phyloP scores from a whole-genome alignment of 495 filamentous ascomycete genomes.

The Podospora conica region DNA sequence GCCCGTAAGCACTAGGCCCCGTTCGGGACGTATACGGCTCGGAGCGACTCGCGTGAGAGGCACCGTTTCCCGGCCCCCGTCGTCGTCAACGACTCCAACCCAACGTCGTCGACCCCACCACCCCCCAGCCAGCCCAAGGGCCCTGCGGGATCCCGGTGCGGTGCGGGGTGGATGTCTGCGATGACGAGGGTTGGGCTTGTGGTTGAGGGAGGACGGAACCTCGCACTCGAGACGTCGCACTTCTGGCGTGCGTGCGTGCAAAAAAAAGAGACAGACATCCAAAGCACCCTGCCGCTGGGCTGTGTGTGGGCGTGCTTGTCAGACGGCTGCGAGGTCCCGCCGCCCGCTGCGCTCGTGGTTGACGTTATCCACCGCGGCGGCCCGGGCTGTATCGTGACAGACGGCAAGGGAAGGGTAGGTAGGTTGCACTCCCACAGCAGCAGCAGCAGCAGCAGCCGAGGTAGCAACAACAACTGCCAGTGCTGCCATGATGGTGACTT shows the following conservation, averaged over 20 bases:
- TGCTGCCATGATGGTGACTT: too few species aligned
- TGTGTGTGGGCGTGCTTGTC: not conserved
- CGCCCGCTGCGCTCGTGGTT: not conserved
- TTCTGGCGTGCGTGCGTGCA: too few species aligned
- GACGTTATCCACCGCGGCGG: not conserved
- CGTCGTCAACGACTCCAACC: too few species aligned
- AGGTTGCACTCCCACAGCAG: too few species aligned
- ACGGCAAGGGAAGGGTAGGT: too few species aligned
- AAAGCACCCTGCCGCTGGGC: not conserved
- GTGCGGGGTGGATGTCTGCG: too few species aligned
- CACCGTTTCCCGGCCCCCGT: not conserved
- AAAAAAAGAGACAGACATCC: not conserved
- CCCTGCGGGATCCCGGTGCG: too few species aligned
- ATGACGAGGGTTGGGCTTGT: too few species aligned
- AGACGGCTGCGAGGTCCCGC: not conserved
- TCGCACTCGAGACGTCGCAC: not conserved
- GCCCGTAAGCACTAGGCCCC: constrained; percentile 5
- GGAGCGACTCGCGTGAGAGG: not conserved
- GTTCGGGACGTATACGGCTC: not conserved
- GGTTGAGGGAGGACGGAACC: too few species aligned
- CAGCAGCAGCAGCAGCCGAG: not conserved
- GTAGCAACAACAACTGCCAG: not conserved
- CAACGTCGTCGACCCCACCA: too few species aligned
- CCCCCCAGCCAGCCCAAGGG: too few species aligned
- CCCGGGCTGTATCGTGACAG: not conserved